A percentile compares a stretch with the other conserved stretches of the same genome.
These are phyloP conservation scores for Stentor roeselii DNA, from an alignment of 73 alveolate genomes.

Conservation along the genomic window DNA sequence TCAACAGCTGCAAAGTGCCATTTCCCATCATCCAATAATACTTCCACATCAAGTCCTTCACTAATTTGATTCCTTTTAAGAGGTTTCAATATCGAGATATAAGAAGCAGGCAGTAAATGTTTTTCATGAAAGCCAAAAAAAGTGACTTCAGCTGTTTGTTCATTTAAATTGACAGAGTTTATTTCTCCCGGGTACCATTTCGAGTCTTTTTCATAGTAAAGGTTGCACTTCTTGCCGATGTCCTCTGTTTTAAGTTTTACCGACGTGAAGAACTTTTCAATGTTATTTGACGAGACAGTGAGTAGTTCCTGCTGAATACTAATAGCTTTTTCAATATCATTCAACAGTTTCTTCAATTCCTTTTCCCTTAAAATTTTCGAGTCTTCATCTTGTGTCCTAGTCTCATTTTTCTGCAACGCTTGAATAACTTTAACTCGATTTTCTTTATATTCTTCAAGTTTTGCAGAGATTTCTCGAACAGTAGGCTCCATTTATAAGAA, in stretches of 20 bases:
- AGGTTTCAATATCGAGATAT: background rate
- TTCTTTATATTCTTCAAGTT: background rate
- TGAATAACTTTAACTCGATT: background rate
- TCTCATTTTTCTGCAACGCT: slow-evolving; percentile 7
- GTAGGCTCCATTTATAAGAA: background rate
- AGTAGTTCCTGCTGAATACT: slow-evolving; percentile 3
- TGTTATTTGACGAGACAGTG: background rate
- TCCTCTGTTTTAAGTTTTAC: slow-evolving; percentile 5
- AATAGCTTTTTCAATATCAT: slow-evolving; percentile 24
- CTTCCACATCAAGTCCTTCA: slow-evolving; percentile 21
- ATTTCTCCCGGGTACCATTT: slow-evolving; percentile 19
- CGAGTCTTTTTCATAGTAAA: background rate
- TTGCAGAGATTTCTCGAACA: background rate
- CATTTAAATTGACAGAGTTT: background rate
- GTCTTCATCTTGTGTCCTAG: slow-evolving; percentile 11
- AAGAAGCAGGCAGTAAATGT: background rate
- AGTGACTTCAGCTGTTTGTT: slow-evolving; percentile 7
- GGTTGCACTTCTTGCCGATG: background rate
- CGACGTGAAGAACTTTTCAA: background rate
- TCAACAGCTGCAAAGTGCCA: background rate
- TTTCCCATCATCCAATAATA: slow-evolving; percentile 17
- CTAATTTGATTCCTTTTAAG: background rate
- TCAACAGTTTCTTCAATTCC: background rate
- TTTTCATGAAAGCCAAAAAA: slow-evolving; percentile 3
- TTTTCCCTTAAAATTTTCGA: background rate